phyloP scores from a whole-genome alignment of 805 yeast species.

The Debaryomyces tyrocola region DNA sequence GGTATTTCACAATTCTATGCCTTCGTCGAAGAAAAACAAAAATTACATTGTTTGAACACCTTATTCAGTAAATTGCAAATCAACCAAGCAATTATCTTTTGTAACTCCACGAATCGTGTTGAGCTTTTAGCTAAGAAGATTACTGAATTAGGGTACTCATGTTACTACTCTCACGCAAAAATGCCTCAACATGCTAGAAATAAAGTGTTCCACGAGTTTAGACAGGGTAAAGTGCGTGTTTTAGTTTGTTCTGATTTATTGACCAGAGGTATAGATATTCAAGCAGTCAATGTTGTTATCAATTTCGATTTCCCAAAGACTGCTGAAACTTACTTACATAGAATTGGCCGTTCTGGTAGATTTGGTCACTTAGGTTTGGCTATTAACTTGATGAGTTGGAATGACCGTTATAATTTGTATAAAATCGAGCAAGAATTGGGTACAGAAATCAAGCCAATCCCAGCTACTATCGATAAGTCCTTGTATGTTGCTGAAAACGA shows the following conservation, averaged over 20 bases:
- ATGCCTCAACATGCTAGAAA: conserved; percentile 98
- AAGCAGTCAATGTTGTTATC: conserved; percentile 96
- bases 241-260: conserved; percentile 94
- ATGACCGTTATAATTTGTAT: conserved; percentile 89
- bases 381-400: conserved; percentile 93
- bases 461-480: conserved; percentile 84
- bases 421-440: conserved; percentile 97
- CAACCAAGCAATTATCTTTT: conserved; percentile 94
- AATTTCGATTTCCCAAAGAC: conserved; percentile 98
- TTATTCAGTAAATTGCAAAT: conserved; percentile 91
- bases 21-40: conserved; percentile 96
- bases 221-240: conserved; percentile 97
- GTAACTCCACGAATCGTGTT: conserved; percentile 95
- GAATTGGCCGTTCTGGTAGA: conserved; percentile 99
- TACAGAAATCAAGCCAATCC: conserved; percentile 95
- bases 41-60: conserved; percentile 93
- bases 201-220: conserved; percentile 96
- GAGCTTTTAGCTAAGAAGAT: conserved; percentile 94
- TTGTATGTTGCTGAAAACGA: conserved; percentile 84
- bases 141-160: conserved; percentile 93
- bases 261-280: conserved; percentile 98
- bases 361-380: conserved; percentile 98
- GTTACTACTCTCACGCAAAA: conserved; percentile 94
- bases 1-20: conserved; percentile 98
- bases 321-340: conserved; percentile 95